Evolutionary conservation across 106 monocot genomes (phyloP).

Genomic region (Iris macrosiphon): DNA sequence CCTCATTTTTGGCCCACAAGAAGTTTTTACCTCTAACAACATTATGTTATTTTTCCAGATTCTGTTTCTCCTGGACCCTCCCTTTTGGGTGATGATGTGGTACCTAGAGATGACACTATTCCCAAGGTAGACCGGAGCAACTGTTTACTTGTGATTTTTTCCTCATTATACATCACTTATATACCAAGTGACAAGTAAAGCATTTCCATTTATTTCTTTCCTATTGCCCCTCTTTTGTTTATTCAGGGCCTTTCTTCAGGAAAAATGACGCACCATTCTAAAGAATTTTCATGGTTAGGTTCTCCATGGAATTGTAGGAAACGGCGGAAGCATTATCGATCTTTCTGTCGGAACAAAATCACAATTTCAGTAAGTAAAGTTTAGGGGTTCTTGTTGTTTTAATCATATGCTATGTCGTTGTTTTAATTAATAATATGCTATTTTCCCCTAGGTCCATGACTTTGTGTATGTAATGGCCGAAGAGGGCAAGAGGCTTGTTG

Average conservation of each 20-base stretch:
- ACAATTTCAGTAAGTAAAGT: slow-evolving; percentile 67
- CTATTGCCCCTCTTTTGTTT: neutral
- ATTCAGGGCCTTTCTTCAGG: slow-evolving; percentile 44
- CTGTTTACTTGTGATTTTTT: neutral
- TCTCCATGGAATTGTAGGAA: slow-evolving; percentile 68
- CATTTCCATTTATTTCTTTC: slow-evolving; percentile 4
- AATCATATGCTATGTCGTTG: neutral
- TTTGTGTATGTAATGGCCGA: slow-evolving; percentile 75
- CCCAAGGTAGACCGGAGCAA: slow-evolving; percentile 29
- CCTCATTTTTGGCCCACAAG: no score
- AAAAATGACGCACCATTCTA: slow-evolving; percentile 27
- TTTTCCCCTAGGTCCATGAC: slow-evolving; percentile 49
- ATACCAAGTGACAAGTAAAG: neutral
- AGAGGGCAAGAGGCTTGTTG: slow-evolving; percentile 66
- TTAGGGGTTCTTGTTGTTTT: neutral
- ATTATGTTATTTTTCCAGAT: slow-evolving; percentile 13
- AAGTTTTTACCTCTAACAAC: neutral
- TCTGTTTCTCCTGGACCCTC: slow-evolving; percentile 12
- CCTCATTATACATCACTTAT: neutral
- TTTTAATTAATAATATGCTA: neutral
- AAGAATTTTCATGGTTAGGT: slow-evolving; percentile 81
- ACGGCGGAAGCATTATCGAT: slow-evolving; percentile 63
- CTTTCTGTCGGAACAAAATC: slow-evolving; percentile 56
- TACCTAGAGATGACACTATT: slow-evolving; percentile 6
- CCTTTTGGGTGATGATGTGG: slow-evolving; percentile 15